Percentiles rank a stretch among this genome's conserved stretches.
Evolutionary conservation across 371 early-diverging fungal genomes (phyloP).

Genomic region (Mucor indicus): DNA sequence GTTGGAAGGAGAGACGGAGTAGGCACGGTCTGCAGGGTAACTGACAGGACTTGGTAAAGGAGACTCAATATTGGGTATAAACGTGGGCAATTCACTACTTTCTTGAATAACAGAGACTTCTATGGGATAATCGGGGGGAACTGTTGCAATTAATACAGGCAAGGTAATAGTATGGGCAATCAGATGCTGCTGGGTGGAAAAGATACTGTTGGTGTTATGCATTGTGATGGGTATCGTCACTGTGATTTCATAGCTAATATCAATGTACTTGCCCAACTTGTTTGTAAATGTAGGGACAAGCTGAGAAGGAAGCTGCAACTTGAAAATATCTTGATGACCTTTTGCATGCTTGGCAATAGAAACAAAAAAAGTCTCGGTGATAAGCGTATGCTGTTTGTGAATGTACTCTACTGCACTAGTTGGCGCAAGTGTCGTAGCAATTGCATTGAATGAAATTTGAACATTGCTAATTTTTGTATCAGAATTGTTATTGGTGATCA

Average conservation of each 20-base stretch:
- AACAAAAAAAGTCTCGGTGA: slow-evolving; percentile 27
- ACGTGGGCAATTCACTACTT: slow-evolving; percentile 19
- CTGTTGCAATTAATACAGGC: slow-evolving; percentile 11
- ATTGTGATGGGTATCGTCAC: slow-evolving; percentile 18
- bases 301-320: slow-evolving; percentile 28
- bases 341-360: slow-evolving; percentile 24
- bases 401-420: background rate
- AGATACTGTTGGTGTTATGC: background rate
- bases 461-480: slow-evolving; percentile 33
- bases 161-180: slow-evolving; percentile 4
- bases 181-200: background rate
- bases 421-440: slow-evolving; percentile 8
- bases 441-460: slow-evolving; percentile 27
- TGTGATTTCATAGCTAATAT: slow-evolving; percentile 29
- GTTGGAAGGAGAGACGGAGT: slow-evolving; percentile 30
- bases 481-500: slow-evolving; percentile 33
- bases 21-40: slow-evolving; percentile 18
- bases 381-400: slow-evolving; percentile 27
- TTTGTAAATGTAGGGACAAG: slow-evolving; percentile 29
- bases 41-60: slow-evolving; percentile 31
- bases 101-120: background rate
- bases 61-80: slow-evolving; percentile 33
- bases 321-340: slow-evolving; percentile 30
- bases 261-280: slow-evolving; percentile 21
- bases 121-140: slow-evolving; percentile 18